Conservation (phyloP, 163 green algal species). For the Scenedesmus sp. region DNA sequence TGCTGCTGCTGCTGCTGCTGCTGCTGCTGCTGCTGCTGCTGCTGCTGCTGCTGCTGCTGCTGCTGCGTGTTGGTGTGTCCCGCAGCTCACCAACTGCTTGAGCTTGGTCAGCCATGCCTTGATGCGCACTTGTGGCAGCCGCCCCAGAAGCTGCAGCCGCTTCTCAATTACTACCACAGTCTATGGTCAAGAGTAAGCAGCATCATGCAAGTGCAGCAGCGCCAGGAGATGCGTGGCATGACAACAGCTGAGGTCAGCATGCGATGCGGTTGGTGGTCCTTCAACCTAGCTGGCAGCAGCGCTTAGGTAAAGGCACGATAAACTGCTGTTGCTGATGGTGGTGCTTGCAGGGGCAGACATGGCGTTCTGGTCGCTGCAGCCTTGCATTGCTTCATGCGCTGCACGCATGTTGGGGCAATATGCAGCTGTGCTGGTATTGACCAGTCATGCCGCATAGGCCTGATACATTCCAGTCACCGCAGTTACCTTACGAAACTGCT, state of each 20-base stretch:
- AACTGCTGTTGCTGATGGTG: not conserved
- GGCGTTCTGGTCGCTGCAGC: not conserved
- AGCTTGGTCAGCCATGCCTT: constrained; percentile 71
- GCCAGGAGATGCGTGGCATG: not conserved
- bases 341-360: not conserved
- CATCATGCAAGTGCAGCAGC: not conserved
- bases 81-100: constrained; percentile 56
- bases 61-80: not conserved
- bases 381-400: not conserved
- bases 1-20: no score
- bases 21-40: not conserved
- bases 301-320: not conserved
- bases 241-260: not conserved
- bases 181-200: constrained; percentile 16
- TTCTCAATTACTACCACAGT: constrained; percentile 39
- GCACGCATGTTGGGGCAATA: not conserved
- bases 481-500: constrained; percentile 31
- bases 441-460: not conserved
- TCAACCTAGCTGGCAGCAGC: no score
- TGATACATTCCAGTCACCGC: not conserved
- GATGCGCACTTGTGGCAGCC: constrained; percentile 58
- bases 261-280: no score
- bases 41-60: not conserved
- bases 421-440: not conserved
- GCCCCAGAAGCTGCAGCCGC: constrained; percentile 58